phyloP scores from a whole-genome alignment of 306 rosid genomes.

The Vigna angularis region DNA sequence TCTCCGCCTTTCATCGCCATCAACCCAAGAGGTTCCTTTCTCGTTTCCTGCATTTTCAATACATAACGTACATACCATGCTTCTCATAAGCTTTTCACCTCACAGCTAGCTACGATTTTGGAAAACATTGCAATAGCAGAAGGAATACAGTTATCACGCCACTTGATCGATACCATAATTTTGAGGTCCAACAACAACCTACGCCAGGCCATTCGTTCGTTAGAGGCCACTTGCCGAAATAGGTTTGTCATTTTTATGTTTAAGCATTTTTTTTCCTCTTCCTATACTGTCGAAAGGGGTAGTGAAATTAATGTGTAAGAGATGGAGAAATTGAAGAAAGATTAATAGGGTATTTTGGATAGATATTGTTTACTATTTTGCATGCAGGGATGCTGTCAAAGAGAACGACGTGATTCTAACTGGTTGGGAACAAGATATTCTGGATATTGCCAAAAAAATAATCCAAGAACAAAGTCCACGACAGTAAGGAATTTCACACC shows the following conservation, averaged over 20 bases:
- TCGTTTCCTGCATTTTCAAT: neutral
- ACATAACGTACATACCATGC: neutral
- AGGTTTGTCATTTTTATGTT: slow-evolving; percentile 46
- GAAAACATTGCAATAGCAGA: slow-evolving; percentile 60
- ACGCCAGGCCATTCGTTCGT: slow-evolving; percentile 83
- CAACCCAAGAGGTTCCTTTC: slow-evolving; percentile 65
- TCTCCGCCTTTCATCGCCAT: slow-evolving; percentile 68
- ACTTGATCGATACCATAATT: slow-evolving; percentile 55
- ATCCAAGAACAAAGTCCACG: slow-evolving; percentile 79
- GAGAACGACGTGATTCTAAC: slow-evolving; percentile 66
- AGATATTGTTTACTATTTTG: neutral
- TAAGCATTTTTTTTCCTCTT: too few species aligned
- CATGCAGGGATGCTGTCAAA: slow-evolving; percentile 62
- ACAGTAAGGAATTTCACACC: slow-evolving; percentile 58
- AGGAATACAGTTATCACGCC: slow-evolving; percentile 56
- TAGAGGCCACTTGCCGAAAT: slow-evolving; percentile 76
- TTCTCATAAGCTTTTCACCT: slow-evolving; percentile 2
- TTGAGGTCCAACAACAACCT: slow-evolving; percentile 68
- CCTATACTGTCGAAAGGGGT: too few species aligned
- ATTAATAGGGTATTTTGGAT: too few species aligned
- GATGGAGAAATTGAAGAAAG: too few species aligned
- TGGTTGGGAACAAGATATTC: slow-evolving; percentile 88
- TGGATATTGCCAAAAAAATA: slow-evolving; percentile 68
- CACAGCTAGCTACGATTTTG: slow-evolving; percentile 71
- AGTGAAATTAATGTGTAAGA: too few species aligned